These are phyloP conservation scores for Trichoderma brevicompactum DNA, from an alignment of 2,329 filamentous ascomycete genomes.

Conservation along the genomic window DNA sequence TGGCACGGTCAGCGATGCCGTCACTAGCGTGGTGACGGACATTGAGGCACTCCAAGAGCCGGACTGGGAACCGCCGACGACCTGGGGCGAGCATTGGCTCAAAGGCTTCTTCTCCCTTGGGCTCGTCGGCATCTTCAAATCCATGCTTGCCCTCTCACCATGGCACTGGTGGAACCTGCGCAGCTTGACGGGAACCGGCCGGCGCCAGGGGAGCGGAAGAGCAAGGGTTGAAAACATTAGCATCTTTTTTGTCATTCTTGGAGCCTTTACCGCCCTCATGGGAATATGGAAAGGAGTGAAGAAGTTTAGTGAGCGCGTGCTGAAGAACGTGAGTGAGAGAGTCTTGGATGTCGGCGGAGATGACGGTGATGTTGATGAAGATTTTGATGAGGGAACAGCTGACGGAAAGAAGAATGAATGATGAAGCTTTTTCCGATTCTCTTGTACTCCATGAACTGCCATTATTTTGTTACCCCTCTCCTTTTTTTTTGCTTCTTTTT, in stretches of 20 bases:
- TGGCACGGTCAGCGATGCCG: slow-evolving; percentile 60
- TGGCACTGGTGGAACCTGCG: slow-evolving; percentile 80
- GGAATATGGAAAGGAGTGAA: slow-evolving; percentile 82
- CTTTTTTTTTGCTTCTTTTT: not conserved
- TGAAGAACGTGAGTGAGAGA: slow-evolving; percentile 76
- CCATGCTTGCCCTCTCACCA: slow-evolving; percentile 72
- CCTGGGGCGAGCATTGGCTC: slow-evolving; percentile 82
- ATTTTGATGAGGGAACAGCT: slow-evolving; percentile 44
- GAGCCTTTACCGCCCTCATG: slow-evolving; percentile 80
- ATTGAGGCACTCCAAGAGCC: slow-evolving; percentile 43
- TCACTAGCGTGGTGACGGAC: slow-evolving; percentile 52
- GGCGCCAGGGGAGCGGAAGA: slow-evolving; percentile 68
- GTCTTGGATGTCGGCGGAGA: slow-evolving; percentile 79
- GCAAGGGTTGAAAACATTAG: slow-evolving; percentile 79
- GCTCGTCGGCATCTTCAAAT: slow-evolving; percentile 82
- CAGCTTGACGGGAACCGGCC: slow-evolving; percentile 55
- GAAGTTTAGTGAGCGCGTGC: slow-evolving; percentile 69
- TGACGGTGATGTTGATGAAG: slow-evolving; percentile 52
- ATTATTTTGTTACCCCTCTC: slow-evolving; percentile 29
- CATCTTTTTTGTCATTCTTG: slow-evolving; percentile 78
- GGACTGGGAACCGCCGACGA: slow-evolving; percentile 55
- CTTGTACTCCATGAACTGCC: not conserved
- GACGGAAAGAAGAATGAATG: slow-evolving; percentile 41
- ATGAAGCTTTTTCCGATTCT: slow-evolving; percentile 24
- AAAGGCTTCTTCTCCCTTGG: slow-evolving; percentile 93